Evolutionary conservation across 257 asterid genomes (phyloP), one percentile per base, ranked within the genome.

Genomic region (Penstemon davidsonii): DNA sequence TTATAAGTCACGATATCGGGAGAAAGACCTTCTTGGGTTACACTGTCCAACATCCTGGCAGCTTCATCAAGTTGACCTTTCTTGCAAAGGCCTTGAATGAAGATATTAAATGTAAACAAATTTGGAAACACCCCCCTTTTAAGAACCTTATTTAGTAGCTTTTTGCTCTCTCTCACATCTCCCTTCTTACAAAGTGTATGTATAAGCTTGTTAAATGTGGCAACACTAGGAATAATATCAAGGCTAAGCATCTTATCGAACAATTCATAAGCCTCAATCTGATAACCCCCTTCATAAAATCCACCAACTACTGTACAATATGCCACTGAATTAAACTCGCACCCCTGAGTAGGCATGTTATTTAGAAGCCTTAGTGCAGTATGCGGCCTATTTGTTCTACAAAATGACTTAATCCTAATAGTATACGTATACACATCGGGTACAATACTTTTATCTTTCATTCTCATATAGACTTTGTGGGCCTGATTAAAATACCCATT

Each of bases 1-100:
- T 93, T 93, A 80, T 85, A 90, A 0, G 96, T 90, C 70, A 93
- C 96, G 51, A 82, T 79, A 71, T 93, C 97, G 12, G 96, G 94
- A 55, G 78, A 75, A 68, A 84, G 80, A 60, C 89, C 92, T 62
- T 79, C 84, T 43, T 71, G 64, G 2, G 55, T 56, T 61, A 82
- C 71, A 68, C 73, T 50, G 45, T 83, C 84, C 70, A 93, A 78
- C 94, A 84, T 76, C 83, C 82, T 80, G 19, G 78, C 79, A 55
- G 97, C 96, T 75, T 83, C 85, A 61, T 78, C 81, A 51, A 84
- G 85, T 11, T 73, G 70, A 36, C 95, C 95, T 43, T 79, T 87
- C 65, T 76, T 84, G 75, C 96, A 90, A 71, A 88, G 94, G 46
- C 99, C 96, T 69, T 77, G 97, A 55, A 90, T 83, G 70, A 93